Conservation (phyloP, 305 asterid genomes). For the Fraxinus ornus region DNA sequence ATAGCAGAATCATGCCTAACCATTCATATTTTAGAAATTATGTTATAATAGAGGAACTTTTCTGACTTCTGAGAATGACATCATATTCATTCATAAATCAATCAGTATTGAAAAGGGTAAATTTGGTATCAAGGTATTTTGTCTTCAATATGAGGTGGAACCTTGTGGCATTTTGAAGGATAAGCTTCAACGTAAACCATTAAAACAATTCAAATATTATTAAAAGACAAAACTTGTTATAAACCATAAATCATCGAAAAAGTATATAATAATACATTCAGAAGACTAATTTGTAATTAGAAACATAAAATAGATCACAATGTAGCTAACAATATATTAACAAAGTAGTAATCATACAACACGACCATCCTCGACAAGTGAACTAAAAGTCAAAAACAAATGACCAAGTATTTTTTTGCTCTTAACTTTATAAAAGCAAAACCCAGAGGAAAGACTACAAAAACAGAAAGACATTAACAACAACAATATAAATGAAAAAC, state of each 20-base stretch:
- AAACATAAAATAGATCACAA: not conserved
- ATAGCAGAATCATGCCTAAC: constrained; percentile 2
- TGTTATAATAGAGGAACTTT: constrained; percentile 6
- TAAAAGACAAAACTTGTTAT: not conserved
- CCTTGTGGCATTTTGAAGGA: not conserved
- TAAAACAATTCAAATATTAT: not conserved
- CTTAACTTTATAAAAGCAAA: not conserved
- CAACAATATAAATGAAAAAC: not conserved
- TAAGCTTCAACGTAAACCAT: not conserved
- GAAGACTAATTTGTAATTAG: not conserved
- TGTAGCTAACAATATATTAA: not conserved
- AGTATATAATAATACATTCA: not conserved
- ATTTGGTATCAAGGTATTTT: not conserved
- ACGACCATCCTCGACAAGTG: not conserved
- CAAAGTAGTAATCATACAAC: not conserved
- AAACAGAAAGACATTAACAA: not conserved
- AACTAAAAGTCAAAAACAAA: not conserved
- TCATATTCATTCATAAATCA: not conserved
- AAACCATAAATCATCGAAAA: not conserved
- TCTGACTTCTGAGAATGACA: constrained; percentile 8
- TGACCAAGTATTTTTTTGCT: not conserved
- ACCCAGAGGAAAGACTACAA: not conserved
- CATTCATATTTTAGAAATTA: not conserved
- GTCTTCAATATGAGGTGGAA: not conserved
- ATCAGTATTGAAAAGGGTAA: not conserved